A percentile compares a stretch with the other conserved stretches of the same genome.
These are phyloP conservation scores for Ziziphus jujuba DNA, from an alignment of 306 rosid genomes.

Conservation along the genomic window DNA sequence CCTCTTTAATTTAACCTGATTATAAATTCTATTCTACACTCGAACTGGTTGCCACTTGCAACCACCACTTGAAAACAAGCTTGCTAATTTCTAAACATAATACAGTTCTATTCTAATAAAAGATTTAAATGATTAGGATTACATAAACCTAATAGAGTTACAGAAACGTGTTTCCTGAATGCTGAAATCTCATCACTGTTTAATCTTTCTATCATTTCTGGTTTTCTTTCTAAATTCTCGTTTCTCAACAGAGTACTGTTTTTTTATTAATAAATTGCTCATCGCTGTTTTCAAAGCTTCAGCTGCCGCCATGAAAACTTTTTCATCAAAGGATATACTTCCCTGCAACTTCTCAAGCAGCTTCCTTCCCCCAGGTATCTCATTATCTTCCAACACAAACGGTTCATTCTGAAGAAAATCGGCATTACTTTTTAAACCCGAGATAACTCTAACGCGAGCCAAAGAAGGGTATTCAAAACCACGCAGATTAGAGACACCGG, in stretches of 20 bases:
- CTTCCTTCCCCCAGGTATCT: conserved; percentile 66
- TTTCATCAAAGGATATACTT: conserved; percentile 55
- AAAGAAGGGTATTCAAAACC: conserved; percentile 44
- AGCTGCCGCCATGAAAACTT: conserved; percentile 64
- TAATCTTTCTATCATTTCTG: conserved; percentile 80
- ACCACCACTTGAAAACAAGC: not conserved
- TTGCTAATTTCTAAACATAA: not conserved
- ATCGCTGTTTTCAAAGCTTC: conserved; percentile 87
- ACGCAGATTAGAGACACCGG: conserved; percentile 70
- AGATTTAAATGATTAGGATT: conserved; percentile 1
- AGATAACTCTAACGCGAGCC: conserved; percentile 62
- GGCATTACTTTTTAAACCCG: conserved; percentile 33
- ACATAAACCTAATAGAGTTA: not conserved
- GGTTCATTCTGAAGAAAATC: conserved; percentile 31
- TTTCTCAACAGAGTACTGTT: conserved; percentile 72
- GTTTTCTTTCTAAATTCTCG: conserved; percentile 80
- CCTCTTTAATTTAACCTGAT: no score
- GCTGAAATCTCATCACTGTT: conserved; percentile 30
- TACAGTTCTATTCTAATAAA: conserved; percentile 3
- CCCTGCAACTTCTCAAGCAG: conserved; percentile 79
- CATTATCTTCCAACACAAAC: conserved; percentile 48
- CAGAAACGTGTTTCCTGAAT: not conserved
- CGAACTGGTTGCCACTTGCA: not conserved
- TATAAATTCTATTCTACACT: not conserved
- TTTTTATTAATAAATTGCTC: conserved; percentile 78